phyloP scores from a whole-genome alignment of 2,329 filamentous ascomycete species.

The Lachnellula occidentalis region DNA sequence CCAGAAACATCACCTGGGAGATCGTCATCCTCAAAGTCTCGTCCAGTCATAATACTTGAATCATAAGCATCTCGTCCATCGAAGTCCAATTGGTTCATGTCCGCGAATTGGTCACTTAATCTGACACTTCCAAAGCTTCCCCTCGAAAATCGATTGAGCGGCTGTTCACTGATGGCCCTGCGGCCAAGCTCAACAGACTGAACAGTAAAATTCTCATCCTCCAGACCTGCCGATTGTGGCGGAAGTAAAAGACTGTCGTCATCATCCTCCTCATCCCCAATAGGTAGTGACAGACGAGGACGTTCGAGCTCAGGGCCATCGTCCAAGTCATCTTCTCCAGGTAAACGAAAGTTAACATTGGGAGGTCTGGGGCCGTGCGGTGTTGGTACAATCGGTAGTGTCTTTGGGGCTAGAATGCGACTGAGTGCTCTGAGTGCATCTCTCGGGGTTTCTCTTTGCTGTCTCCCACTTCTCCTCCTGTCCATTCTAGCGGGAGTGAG shows the following conservation, averaged over 20 bases:
- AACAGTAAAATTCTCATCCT: slow-evolving; percentile 54
- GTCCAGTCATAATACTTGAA: slow-evolving; percentile 25
- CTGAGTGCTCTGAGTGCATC: slow-evolving; percentile 50
- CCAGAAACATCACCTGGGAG: slow-evolving; percentile 12
- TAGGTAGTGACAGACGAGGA: slow-evolving; percentile 51
- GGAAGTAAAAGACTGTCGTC: slow-evolving; percentile 43
- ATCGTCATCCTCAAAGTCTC: slow-evolving; percentile 18
- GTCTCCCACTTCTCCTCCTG: slow-evolving; percentile 51
- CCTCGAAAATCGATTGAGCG: slow-evolving; percentile 40
- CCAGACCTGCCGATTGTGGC: slow-evolving; percentile 47
- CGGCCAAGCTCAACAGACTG: slow-evolving; percentile 56
- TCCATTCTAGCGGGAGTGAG: slow-evolving; percentile 53
- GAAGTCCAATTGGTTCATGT: slow-evolving; percentile 24
- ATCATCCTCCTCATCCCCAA: slow-evolving; percentile 47
- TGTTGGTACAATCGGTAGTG: slow-evolving; percentile 26
- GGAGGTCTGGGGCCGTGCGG: slow-evolving; percentile 17
- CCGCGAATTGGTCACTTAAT: slow-evolving; percentile 47
- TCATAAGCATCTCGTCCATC: slow-evolving; percentile 21
- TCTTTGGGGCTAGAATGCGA: slow-evolving; percentile 44
- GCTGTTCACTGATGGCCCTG: slow-evolving; percentile 44
- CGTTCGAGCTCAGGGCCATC: slow-evolving; percentile 41
- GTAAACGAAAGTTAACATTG: slow-evolving; percentile 16
- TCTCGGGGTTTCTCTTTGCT: slow-evolving; percentile 51
- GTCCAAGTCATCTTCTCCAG: slow-evolving; percentile 33
- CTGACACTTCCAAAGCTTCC: slow-evolving; percentile 45